These are phyloP conservation scores for Penium margaritaceum DNA, from an alignment of 139 green algal genomes.

Conservation along the genomic window DNA sequence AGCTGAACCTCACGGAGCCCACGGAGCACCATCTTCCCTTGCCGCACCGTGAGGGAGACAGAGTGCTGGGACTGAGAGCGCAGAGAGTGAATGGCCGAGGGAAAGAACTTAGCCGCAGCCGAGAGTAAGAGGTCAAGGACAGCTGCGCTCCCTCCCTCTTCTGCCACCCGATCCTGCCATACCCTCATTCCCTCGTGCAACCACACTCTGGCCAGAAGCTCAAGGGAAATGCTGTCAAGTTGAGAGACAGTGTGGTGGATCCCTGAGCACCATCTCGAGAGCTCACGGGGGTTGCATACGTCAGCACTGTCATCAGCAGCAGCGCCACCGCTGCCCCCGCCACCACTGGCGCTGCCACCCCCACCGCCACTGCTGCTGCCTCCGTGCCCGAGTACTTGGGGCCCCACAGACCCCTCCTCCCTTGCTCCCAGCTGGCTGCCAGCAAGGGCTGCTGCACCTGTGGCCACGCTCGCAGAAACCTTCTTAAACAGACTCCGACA, in stretches of 20 bases:
- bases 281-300: neutral
- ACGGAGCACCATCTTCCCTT: neutral
- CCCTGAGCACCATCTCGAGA: neutral
- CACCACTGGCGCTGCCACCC: no score
- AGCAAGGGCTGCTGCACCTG: slow-evolving; percentile 6
- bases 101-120: neutral
- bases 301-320: no score
- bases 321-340: no score
- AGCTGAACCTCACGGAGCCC: neutral
- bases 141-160: slow-evolving; percentile 20
- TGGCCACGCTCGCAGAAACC: no score
- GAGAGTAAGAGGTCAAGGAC: neutral
- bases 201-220: neutral
- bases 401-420: no score
- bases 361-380: no score
- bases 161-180: slow-evolving; percentile 15
- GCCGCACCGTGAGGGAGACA: no score
- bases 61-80: no score
- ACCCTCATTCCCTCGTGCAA: slow-evolving; percentile 32
- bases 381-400: no score
- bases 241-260: no score
- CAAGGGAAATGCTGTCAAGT: slow-evolving; percentile 4
- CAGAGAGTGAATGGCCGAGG: no score
- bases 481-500: neutral
- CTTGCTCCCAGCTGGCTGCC: no score